These are phyloP conservation scores for Magnusiomyces tetraspermus DNA, from an alignment of 1,139 yeast genomes.

Conservation along the genomic window DNA sequence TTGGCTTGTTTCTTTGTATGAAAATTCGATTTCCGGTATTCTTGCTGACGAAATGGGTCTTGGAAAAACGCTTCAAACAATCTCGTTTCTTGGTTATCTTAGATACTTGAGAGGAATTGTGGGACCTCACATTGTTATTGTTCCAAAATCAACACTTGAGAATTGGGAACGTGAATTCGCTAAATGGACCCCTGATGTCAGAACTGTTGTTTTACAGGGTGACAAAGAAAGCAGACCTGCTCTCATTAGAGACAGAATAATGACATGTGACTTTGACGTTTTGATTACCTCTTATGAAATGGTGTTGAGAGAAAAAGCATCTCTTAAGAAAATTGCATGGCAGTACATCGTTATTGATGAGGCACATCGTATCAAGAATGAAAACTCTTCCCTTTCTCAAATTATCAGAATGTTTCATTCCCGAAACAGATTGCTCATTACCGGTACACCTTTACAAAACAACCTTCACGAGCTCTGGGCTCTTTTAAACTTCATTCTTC, in stretches of 20 bases:
- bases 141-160: conserved; percentile 90
- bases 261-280: conserved; percentile 77
- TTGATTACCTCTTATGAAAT: conserved; percentile 86
- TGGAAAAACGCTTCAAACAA: conserved; percentile 56
- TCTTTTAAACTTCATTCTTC: conserved; percentile 72
- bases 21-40: conserved; percentile 78
- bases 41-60: conserved; percentile 98
- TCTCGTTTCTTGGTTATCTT: conserved; percentile 64
- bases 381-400: conserved; percentile 81
- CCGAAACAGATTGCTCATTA: conserved; percentile 71
- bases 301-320: conserved; percentile 78
- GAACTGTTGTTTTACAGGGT: conserved; percentile 78
- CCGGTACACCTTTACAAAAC: conserved; percentile 95
- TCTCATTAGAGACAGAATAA: conserved; percentile 48
- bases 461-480: conserved; percentile 97
- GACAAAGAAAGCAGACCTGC: conserved; percentile 64
- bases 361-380: conserved; percentile 94
- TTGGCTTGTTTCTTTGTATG: conserved; percentile 80
- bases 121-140: conserved; percentile 88
- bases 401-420: conserved; percentile 82
- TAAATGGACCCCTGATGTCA: conserved; percentile 95
- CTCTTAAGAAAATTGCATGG: conserved; percentile 79
- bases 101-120: conserved; percentile 66
- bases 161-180: conserved; percentile 93
- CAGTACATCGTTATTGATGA: conserved; percentile 91